Percentiles rank a stretch among this genome's conserved stretches.
Conservation (phyloP, 352 stramenopile genomes). For the Phytophthora constricta region DNA sequence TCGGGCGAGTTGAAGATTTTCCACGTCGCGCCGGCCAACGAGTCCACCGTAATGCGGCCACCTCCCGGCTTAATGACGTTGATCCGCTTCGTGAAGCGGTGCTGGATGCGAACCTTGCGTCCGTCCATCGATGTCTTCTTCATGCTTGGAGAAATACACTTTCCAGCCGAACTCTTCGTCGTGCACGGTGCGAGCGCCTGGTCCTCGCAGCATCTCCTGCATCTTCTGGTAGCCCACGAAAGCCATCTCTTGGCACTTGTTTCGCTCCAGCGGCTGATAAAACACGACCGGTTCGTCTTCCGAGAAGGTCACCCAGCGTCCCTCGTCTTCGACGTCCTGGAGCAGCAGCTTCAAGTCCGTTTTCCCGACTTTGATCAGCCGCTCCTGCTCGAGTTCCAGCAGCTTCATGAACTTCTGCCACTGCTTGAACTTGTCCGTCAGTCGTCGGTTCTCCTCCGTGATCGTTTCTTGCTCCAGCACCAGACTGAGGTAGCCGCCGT, state of each 20-base stretch:
- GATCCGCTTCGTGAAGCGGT: slow-evolving; percentile 46
- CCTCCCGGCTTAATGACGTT: slow-evolving; percentile 25
- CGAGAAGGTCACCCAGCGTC: slow-evolving; percentile 31
- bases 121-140: slow-evolving; percentile 2
- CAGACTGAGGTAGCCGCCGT: slow-evolving; percentile 35
- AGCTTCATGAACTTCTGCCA: slow-evolving; percentile 37
- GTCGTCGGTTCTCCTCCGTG: slow-evolving; percentile 31
- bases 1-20: slow-evolving; percentile 45
- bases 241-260: slow-evolving; percentile 29
- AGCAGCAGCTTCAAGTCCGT: slow-evolving; percentile 11
- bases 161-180: slow-evolving; percentile 44
- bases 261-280: slow-evolving; percentile 30
- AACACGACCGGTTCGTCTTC: slow-evolving; percentile 34
- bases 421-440: slow-evolving; percentile 24
- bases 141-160: slow-evolving; percentile 37
- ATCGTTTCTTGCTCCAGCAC: slow-evolving; percentile 36
- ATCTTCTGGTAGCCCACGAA: slow-evolving; percentile 31
- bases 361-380: slow-evolving; percentile 1
- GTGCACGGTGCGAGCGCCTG: slow-evolving; percentile 27
- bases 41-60: slow-evolving; percentile 36
- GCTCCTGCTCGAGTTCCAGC: slow-evolving; percentile 26
- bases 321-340: slow-evolving; percentile 14
- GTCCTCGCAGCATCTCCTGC: slow-evolving; percentile 28
- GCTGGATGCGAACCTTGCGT: slow-evolving; percentile 36
- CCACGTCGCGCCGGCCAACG: slow-evolving; percentile 40